Evolutionary conservation across 75 land plant species (phyloP), one percentile per base, ranked within the genome.

Genomic region (Isoetes taiwanensis): DNA sequence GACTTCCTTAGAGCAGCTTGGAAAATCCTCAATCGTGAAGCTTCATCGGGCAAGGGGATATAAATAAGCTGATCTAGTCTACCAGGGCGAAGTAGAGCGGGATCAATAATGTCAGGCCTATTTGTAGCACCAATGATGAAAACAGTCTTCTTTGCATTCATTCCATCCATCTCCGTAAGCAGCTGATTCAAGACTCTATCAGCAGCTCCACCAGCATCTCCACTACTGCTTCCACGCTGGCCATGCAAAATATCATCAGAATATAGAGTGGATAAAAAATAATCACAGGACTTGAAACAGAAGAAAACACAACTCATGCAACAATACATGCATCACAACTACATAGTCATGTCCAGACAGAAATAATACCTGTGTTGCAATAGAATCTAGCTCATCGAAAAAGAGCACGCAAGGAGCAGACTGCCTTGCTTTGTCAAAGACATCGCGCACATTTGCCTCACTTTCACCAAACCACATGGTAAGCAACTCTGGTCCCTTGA

Each of bases 191-290:
- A 58, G 14, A 85, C 90, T 54, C 90, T 64, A 42, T 85, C 90
- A 30, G 87, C 83, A 12, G 88, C 88, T 69, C 88, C 88, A 37
- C 88, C 88, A 54, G 80, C 88, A 74, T 84, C 88, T 0, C 88
- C 88, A 33, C 50, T 68, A 56, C 72, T 67, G 61, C 82, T 79
- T 19, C 90, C 90, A 41, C 90, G 78, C 90, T 85, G n/a, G n/a
- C n/a, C n/a, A n/a, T n/a, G 76, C 6, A 28, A 17, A 29, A 32
- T 1, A 35, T 11, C 23, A 0, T 1, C 6, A 55, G 42, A 2
- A 32, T 12, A 25, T 48, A 4, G 14, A 58, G 0, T 6, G 24
- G 10, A 32, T 56, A 4, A 31, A 6, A 63, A 8, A 33, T 35
- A 32, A 40, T 19, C 34, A 23, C 24, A 52, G 21, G 1, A 52